A percentile compares a stretch with the other conserved stretches of the same genome.
Conservation (phyloP, 257 asterid species). For the Rauvolfia tetraphylla region DNA sequence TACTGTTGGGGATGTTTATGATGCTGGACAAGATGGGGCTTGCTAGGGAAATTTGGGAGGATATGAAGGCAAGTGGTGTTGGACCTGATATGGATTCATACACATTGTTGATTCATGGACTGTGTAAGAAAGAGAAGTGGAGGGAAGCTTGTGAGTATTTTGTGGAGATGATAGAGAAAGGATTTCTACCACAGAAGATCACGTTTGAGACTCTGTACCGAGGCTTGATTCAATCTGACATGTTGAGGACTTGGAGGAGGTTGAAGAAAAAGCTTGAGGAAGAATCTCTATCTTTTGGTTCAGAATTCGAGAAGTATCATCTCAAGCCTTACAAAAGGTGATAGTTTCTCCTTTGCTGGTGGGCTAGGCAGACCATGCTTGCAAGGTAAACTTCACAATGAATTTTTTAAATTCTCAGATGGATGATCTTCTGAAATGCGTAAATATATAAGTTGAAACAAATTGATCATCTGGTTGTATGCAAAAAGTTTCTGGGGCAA, state of each 20-base stretch:
- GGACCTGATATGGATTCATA: constrained; percentile 82
- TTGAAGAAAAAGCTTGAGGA: constrained; percentile 83
- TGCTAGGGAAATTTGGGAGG: constrained; percentile 75
- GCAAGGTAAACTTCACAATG: background rate
- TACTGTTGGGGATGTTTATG: constrained; percentile 66
- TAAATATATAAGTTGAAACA: too few relatives aligned
- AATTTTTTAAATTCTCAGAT: too few relatives aligned
- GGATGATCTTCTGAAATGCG: too few relatives aligned
- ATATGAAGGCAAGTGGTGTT: constrained; percentile 50
- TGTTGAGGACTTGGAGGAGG: constrained; percentile 89
- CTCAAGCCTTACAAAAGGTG: constrained; percentile 73
- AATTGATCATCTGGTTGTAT: too few relatives aligned
- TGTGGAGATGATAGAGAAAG: constrained; percentile 85
- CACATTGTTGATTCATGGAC: too few relatives aligned
- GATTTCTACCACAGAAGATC: constrained; percentile 74
- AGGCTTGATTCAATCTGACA: constrained; percentile 83
- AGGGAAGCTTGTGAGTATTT: constrained; percentile 65
- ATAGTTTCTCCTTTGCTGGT: background rate
- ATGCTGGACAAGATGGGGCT: constrained; percentile 45
- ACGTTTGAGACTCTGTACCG: constrained; percentile 78
- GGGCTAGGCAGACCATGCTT: background rate
- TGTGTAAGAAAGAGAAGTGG: constrained; percentile 72
- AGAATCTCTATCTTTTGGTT: constrained; percentile 66
- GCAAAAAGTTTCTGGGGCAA: too few relatives aligned
- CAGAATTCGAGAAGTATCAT: constrained; percentile 66